phyloP scores from a whole-genome alignment of 129 eudicot species.

The Solidago caesia region DNA sequence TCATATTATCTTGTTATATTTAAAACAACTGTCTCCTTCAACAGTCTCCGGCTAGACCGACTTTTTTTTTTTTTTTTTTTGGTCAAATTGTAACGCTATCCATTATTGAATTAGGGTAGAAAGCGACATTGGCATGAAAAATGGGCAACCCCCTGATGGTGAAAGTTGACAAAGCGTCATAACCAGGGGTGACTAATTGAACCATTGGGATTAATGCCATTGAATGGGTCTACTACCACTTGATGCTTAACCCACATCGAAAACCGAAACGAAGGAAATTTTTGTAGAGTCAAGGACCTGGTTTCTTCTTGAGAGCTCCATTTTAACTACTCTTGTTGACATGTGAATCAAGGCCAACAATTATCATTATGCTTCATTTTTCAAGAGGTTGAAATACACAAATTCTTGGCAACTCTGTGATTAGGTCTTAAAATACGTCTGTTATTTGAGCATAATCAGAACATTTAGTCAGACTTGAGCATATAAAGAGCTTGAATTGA shows the following conservation, averaged over 20 bases:
- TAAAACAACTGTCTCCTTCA: background rate
- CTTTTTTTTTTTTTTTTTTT: too few relatives aligned
- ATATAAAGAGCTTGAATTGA: too few relatives aligned
- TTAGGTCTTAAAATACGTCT: too few relatives aligned
- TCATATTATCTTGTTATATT: slow-evolving; percentile 5
- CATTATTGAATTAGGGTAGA: slow-evolving; percentile 27
- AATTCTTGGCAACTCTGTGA: background rate
- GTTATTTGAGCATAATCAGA: too few relatives aligned
- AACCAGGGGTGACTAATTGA: slow-evolving; percentile 15
- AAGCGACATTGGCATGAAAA: slow-evolving; percentile 24
- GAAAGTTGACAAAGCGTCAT: slow-evolving; percentile 31
- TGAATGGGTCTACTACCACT: slow-evolving; percentile 31
- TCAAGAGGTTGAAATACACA: background rate
- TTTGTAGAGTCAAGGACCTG: slow-evolving; percentile 21
- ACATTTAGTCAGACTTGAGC: too few relatives aligned
- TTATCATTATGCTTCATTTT: background rate
- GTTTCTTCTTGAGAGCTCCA: slow-evolving; percentile 28
- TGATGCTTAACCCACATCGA: slow-evolving; percentile 29
- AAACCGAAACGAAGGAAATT: slow-evolving; percentile 1
- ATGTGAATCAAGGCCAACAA: background rate
- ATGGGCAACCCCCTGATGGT: slow-evolving; percentile 22
- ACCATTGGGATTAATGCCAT: slow-evolving; percentile 9
- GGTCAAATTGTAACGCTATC: slow-evolving; percentile 21
- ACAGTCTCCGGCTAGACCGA: background rate
- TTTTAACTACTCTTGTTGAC: slow-evolving; percentile 3